A percentile compares a stretch with the other conserved stretches of the same genome.
Conservation (phyloP, 1,139 yeast species). For the Saccharomyces hybrid region DNA sequence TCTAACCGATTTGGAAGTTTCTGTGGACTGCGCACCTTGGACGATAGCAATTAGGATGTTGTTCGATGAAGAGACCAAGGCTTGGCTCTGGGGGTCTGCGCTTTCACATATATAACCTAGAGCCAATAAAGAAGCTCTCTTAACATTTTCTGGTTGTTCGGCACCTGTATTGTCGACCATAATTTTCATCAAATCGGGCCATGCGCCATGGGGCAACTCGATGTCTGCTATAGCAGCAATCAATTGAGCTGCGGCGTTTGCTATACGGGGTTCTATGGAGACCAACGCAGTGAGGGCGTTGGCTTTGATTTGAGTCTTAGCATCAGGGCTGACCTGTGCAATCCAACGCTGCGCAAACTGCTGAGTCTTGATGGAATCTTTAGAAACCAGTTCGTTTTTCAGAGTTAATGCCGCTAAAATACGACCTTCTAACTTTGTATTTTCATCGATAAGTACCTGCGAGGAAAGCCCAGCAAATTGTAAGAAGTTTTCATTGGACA, state of each 20-base stretch:
- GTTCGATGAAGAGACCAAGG: conserved; percentile 75
- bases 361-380: conserved; percentile 46
- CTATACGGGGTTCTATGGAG: conserved; percentile 65
- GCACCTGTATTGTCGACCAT: conserved; percentile 80
- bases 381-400: conserved; percentile 82
- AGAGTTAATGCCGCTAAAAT: conserved; percentile 85
- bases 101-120: conserved; percentile 95
- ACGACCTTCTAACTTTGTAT: conserved; percentile 70
- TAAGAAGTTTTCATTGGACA: conserved; percentile 69
- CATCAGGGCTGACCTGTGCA: conserved; percentile 39
- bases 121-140: conserved; percentile 78
- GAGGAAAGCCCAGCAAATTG: conserved; percentile 65
- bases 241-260: conserved; percentile 83
- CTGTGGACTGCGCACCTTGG: conserved; percentile 86
- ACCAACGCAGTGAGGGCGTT: conserved; percentile 58
- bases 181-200: conserved; percentile 79
- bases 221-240: conserved; percentile 97
- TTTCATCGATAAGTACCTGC: conserved; percentile 60
- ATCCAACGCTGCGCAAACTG: conserved; percentile 45
- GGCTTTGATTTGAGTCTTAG: conserved; percentile 59
- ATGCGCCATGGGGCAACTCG: conserved; percentile 77
- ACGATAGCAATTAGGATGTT: conserved; percentile 92
- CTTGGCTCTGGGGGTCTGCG: conserved; percentile 78
- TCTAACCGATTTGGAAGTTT: conserved; percentile 66
- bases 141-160: conserved; percentile 68